Base-by-base conservation (phyloP, 2,329 filamentous ascomycete genomes). In the Macroventuria anomochaeta region DNA sequence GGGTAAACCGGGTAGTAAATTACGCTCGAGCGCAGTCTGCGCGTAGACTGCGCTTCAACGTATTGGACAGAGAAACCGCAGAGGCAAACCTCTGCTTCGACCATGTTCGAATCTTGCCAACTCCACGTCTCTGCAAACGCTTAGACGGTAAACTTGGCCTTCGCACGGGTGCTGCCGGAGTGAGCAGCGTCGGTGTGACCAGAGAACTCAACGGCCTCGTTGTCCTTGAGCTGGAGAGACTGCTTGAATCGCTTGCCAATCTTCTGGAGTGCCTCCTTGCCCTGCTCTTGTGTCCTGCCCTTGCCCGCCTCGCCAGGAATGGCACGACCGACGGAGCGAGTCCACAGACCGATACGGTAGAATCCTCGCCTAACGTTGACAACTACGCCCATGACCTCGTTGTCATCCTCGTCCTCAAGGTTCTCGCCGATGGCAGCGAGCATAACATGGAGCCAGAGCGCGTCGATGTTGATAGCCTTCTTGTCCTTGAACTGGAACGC, bases 281-380 rank as follows among this genome's bases (percentile, higher is more conserved):
- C 90, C 83, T 96, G 95, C 68, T 95, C 90, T 20, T 80, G 75
- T 49, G 85, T 86, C 60, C 91, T 86, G 63, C 89, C 89, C 81
- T 93, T 93, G 64, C 88, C 88, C 48, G 88, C 87, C 37, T 89
- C 85, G 43, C 85, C 86, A 1, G 88, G 88, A 56, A 93, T 88
- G 71, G 84, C 85, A 82, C 93, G 93, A 73, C 93, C 93, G 49
- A 91, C 91, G 53, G 93, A 96, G 71, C 92, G 89, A 60, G 95
- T 99, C 95, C 96, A 99, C 67, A 97, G 86, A 73, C 93, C 93
- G 65, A 99, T 89, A 81, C 95, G 90, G 85, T 92, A 99, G 81
- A 99, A 97, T 44, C 90, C 93, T 82, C 96, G 97, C 77, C 95
- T 90, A 55, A 99, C 93, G 78, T 99, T 99, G 81, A 97, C 93